Percentiles rank a stretch among this genome's conserved stretches.
phyloP scores from a whole-genome alignment of 495 filamentous ascomycete species.

The Mytilinidion resinicola region DNA sequence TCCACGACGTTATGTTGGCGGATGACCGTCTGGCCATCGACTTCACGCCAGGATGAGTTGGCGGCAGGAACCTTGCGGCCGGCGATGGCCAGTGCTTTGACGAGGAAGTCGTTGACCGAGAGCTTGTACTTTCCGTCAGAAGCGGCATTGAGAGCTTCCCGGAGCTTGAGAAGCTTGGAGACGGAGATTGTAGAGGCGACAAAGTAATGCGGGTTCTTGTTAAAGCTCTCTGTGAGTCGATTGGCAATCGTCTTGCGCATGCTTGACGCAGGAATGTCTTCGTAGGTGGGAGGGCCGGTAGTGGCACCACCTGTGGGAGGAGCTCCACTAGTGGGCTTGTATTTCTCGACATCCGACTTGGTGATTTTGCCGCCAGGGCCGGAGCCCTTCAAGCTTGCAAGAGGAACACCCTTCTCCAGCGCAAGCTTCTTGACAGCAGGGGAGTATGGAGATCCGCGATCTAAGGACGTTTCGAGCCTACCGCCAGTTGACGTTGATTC shows the following conservation, averaged over 20 bases:
- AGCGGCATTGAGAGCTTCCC: constrained; percentile 83
- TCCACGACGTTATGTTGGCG: constrained; percentile 89
- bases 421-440: constrained; percentile 75
- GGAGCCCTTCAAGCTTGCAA: constrained; percentile 79
- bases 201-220: constrained; percentile 97
- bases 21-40: constrained; percentile 69
- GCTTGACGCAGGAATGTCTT: constrained; percentile 74
- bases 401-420: constrained; percentile 73
- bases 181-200: constrained; percentile 84
- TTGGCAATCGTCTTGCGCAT: constrained; percentile 98
- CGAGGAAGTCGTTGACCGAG: constrained; percentile 97
- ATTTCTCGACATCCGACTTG: constrained; percentile 88
- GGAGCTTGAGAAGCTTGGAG: constrained; percentile 89
- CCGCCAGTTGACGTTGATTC: constrained; percentile 72
- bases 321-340: constrained; percentile 47
- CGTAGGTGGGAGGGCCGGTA: constrained; percentile 60
- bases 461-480: constrained; percentile 72
- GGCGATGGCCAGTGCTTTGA: constrained; percentile 89
- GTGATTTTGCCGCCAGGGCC: constrained; percentile 83
- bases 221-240: constrained; percentile 80
- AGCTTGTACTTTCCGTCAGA: constrained; percentile 94
- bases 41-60: constrained; percentile 88
- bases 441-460: constrained; percentile 67
- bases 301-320: constrained; percentile 37
- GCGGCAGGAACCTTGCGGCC: constrained; percentile 89